These are phyloP conservation scores for Coniochaeta prunicola DNA, from an alignment of 2,329 filamentous ascomycete genomes.

Conservation along the genomic window DNA sequence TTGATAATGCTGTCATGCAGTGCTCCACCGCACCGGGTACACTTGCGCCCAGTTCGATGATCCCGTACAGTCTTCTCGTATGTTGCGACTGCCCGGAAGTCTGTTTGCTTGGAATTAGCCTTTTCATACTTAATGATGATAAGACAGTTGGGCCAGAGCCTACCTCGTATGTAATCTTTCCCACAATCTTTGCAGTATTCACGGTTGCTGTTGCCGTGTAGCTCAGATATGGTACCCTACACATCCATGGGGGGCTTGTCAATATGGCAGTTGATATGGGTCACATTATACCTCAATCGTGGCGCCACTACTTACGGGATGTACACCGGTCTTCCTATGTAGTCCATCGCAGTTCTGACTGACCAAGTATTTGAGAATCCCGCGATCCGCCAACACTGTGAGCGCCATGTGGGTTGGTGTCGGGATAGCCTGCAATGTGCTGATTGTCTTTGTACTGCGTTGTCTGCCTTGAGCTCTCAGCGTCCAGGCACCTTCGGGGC, in stretches of 20 bases:
- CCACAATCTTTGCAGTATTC: slow-evolving; percentile 36
- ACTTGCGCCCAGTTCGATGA: slow-evolving; percentile 18
- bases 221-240: slow-evolving; percentile 35
- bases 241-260: too few relatives aligned
- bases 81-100: slow-evolving; percentile 34
- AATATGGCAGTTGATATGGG: too few relatives aligned
- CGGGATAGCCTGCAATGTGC: slow-evolving; percentile 34
- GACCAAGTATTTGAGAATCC: slow-evolving; percentile 33
- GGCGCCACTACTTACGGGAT: slow-evolving; percentile 24
- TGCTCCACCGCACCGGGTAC: too few relatives aligned
- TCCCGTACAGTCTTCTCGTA: slow-evolving; percentile 27
- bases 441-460: slow-evolving; percentile 21
- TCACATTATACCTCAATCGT: too few relatives aligned
- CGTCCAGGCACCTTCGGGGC: slow-evolving; percentile 38
- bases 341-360: slow-evolving; percentile 39
- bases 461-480: slow-evolving; percentile 32
- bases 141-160: slow-evolving; percentile 1
- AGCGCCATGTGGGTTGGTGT: slow-evolving; percentile 39
- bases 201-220: slow-evolving; percentile 39
- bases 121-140: too few relatives aligned
- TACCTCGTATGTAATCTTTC: slow-evolving; percentile 37
- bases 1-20: too few relatives aligned
- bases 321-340: slow-evolving; percentile 37
- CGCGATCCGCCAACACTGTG: slow-evolving; percentile 32
- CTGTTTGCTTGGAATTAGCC: slow-evolving; percentile 13